Evolutionary conservation across 108 stramenopile species (phyloP).

Genomic region (Nannochloropsis gaditana): DNA sequence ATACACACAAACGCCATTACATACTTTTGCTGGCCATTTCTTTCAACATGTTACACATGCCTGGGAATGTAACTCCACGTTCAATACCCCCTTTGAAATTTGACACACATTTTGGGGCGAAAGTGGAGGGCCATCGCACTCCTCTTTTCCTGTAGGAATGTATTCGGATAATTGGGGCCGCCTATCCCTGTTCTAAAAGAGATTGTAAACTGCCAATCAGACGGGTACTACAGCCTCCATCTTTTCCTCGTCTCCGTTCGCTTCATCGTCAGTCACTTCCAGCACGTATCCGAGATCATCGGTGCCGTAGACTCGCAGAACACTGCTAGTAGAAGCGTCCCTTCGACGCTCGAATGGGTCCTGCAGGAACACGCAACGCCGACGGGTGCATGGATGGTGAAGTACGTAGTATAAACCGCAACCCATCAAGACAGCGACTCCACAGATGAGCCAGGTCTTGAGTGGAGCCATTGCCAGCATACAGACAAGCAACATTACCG

Average conservation of each 20-base stretch:
- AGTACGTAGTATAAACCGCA: slow-evolving; percentile 19
- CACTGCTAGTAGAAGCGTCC: neutral
- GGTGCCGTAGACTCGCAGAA: neutral
- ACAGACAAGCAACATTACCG: slow-evolving; percentile 31
- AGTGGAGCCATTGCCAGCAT: slow-evolving; percentile 29
- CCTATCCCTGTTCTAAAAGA: no score
- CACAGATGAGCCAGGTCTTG: slow-evolving; percentile 35
- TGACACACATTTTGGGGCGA: no score
- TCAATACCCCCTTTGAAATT: no score
- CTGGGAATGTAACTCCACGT: no score
- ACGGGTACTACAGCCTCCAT: neutral
- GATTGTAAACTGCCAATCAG: neutral
- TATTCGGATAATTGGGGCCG: no score
- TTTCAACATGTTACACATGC: no score
- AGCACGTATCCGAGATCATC: neutral
- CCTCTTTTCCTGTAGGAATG: no score
- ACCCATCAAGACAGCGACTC: slow-evolving; percentile 26
- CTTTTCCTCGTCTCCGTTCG: neutral
- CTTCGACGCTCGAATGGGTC: neutral
- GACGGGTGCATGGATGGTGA: neutral
- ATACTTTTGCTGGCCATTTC: no score
- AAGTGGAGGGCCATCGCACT: no score
- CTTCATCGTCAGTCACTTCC: slow-evolving; percentile 3
- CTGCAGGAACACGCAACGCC: neutral
- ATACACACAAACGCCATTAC: no score